Evolutionary conservation across 352 stramenopile species (phyloP).

Genomic region (Pythium dissotocum): DNA sequence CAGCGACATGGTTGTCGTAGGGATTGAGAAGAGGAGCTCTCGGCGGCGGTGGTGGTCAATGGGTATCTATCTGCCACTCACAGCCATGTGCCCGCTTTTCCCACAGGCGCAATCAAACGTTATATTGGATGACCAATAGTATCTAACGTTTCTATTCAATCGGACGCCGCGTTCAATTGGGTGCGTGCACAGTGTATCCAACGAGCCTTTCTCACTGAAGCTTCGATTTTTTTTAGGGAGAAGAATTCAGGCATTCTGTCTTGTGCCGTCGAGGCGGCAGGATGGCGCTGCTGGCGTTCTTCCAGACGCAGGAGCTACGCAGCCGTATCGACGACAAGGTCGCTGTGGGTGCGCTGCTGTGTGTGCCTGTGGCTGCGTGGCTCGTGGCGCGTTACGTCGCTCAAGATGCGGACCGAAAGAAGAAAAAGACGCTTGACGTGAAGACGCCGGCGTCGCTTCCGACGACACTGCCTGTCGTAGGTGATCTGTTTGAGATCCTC

Average conservation of each 20-base stretch:
- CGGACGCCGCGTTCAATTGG: background rate
- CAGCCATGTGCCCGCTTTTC: background rate
- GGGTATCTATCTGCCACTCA: constrained; percentile 3
- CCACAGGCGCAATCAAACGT: constrained; percentile 18
- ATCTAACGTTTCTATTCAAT: constrained; percentile 21
- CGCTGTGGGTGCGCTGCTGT: constrained; percentile 6
- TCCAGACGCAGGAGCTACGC: background rate
- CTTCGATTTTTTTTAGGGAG: background rate
- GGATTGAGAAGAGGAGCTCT: no score
- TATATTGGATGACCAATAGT: constrained; percentile 2
- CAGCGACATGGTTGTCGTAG: constrained; percentile 56
- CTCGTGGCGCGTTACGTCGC: background rate
- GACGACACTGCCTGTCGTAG: background rate
- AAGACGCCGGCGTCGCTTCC: constrained; percentile 3
- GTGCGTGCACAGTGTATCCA: background rate
- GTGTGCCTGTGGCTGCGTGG: constrained; percentile 4
- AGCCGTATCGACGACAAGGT: constrained; percentile 3
- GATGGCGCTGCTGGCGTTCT: constrained; percentile 5
- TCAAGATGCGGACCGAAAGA: background rate
- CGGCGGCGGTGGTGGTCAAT: background rate
- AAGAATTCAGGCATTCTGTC: background rate
- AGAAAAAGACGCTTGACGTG: background rate
- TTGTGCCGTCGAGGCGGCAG: background rate
- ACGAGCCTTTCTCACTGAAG: background rate
- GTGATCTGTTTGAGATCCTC: background rate